Base-by-base conservation (phyloP, 768 basidiomycete genomes). In the Calocybe gangraenosa region DNA sequence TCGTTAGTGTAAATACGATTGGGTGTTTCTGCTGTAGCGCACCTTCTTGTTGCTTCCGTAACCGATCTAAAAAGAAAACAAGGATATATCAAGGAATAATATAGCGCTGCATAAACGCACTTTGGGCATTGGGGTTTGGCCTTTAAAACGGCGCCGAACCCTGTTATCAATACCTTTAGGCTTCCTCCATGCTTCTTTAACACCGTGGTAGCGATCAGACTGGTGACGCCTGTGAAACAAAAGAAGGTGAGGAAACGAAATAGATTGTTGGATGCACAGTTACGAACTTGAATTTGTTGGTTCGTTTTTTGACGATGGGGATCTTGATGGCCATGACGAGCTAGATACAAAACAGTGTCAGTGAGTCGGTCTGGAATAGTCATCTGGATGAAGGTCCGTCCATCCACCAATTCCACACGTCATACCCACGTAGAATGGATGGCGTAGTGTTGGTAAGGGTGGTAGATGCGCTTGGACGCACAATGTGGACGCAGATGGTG, bases 151-250 rank as follows among this genome's bases (percentile, higher is more conserved):
- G 57, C 90, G 82, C 66, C 92, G 78, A 60, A 96, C 94, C 62
- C 94, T 84, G 84, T 98, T 98, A 68, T 98, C 95, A 60, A 97
- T 98, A 91, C 95, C 96, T 84, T 98, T 99, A 57, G 96, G 96
- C 78, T 99, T 99, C 68, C 96, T 81, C 96, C 96, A 99, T 77
- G 90, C 77, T 76, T 96, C 93, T 80, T 95, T 95, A 57, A 98
- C 93, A 56, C 87, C 74, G 67, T 90, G 82, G 77, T 96, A 98
- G 64, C 95, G 88, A 74, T 98, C 95, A 40, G 92, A 95, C 73
- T 98, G 95, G 71, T 98, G 95, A 71, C 95, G 91, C 79, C 90
- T 92, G n/a, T n/a, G 65, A 22, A 54, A 46, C 44, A 39, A 9
- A 17, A 49, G 49, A 37, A 45, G 40, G n/a, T 3, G 15, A 8